These are phyloP conservation scores for Cercospora canescens DNA, from an alignment of 2,329 filamentous ascomycete species.

Conservation along the genomic window DNA sequence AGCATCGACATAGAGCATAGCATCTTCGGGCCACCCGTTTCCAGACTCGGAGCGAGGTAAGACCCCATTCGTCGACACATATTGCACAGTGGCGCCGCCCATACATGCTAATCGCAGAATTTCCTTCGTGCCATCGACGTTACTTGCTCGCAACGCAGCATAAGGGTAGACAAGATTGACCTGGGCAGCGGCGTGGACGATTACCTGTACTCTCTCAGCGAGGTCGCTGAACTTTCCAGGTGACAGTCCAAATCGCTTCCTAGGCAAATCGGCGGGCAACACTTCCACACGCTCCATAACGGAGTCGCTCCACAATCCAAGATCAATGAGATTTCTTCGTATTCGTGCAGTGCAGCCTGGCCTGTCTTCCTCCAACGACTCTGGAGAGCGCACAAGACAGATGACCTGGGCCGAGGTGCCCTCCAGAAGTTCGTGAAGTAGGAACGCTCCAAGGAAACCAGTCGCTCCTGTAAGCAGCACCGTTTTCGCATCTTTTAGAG, in stretches of 20 bases:
- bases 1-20: constrained; percentile 65
- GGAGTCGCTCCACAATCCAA: constrained; percentile 74
- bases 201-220: constrained; percentile 66
- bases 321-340: constrained; percentile 73
- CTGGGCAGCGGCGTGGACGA: constrained; percentile 74
- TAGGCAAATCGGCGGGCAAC: constrained; percentile 70
- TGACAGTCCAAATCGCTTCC: constrained; percentile 67
- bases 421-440: constrained; percentile 68
- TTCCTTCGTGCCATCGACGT: constrained; percentile 77
- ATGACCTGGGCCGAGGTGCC: constrained; percentile 68
- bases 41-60: constrained; percentile 63
- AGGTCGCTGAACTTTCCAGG: constrained; percentile 66
- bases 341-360: constrained; percentile 71
- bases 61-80: constrained; percentile 79
- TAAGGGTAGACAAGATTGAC: constrained; percentile 83
- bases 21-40: constrained; percentile 69
- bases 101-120: constrained; percentile 69
- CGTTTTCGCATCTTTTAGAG: constrained; percentile 65
- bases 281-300: constrained; percentile 78
- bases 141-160: constrained; percentile 70
- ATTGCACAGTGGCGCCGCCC: constrained; percentile 71
- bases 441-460: constrained; percentile 73
- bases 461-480: constrained; percentile 74
- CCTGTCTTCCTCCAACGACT: constrained; percentile 64
- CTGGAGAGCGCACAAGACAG: constrained; percentile 71